Evolutionary conservation across 371 early-diverging fungal species (phyloP).

Genomic region (Actinomortierella wolfii): DNA sequence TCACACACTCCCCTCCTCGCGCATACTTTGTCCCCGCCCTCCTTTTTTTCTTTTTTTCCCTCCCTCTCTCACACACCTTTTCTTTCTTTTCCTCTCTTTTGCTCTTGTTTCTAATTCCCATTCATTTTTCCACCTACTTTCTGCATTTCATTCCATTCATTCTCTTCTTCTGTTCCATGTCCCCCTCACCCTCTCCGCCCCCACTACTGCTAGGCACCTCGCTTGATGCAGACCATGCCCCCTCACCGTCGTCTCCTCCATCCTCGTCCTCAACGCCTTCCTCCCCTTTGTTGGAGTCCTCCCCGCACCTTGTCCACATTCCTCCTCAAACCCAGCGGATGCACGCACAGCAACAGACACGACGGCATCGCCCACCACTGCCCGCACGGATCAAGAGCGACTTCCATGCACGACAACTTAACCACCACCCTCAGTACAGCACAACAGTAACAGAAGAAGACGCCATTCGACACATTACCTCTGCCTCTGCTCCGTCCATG

Average conservation of each 20-base stretch:
- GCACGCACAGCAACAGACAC: constrained; percentile 6
- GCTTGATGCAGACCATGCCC: constrained; percentile 6
- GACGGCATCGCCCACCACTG: constrained; percentile 26
- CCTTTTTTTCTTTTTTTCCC: background rate
- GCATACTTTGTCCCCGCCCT: no score
- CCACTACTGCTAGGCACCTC: background rate
- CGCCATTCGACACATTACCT: no score
- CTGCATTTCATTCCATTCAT: background rate
- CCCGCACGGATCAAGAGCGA: constrained; percentile 41
- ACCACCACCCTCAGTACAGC: background rate
- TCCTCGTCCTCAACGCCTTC: background rate
- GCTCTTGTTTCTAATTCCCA: background rate
- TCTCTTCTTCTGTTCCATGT: background rate
- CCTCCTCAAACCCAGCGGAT: background rate
- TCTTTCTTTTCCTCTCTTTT: constrained; percentile 7
- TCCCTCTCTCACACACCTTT: background rate
- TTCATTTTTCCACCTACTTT: constrained; percentile 2
- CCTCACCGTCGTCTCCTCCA: constrained; percentile 6
- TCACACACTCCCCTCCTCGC: no score
- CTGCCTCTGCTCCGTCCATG: background rate
- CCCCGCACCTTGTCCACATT: background rate
- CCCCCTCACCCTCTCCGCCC: background rate
- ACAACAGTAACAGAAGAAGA: background rate
- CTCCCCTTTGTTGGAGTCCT: constrained; percentile 1
- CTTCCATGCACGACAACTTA: constrained; percentile 10